Percentiles rank a stretch among this genome's conserved stretches.
Evolutionary conservation across 2,329 filamentous ascomycete species (phyloP).

Genomic region (Calonectria naviculata): DNA sequence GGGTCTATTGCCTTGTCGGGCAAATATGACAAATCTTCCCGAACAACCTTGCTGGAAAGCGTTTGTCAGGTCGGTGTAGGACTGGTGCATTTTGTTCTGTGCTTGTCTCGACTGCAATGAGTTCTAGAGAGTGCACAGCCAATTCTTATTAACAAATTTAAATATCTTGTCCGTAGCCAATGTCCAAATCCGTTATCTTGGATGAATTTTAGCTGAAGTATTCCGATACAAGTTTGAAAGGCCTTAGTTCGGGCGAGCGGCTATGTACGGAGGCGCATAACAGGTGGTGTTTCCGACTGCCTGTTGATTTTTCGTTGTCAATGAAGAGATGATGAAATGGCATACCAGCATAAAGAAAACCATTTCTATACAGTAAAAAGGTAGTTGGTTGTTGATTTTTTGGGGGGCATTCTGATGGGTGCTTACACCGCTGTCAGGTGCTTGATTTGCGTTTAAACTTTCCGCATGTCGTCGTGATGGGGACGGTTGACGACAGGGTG

Average conservation of each 20-base stretch:
- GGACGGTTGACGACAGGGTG: constrained; percentile 28
- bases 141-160: too few species aligned
- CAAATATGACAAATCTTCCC: constrained; percentile 64
- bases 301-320: neutral
- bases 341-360: constrained; percentile 42
- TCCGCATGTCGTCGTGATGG: neutral
- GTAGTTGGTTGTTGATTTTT: neutral
- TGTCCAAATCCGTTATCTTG: constrained; percentile 58
- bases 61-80: constrained; percentile 56
- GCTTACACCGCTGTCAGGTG: neutral
- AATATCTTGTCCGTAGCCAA: too few species aligned
- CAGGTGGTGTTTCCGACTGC: constrained; percentile 63
- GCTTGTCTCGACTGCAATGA: constrained; percentile 68
- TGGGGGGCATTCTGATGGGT: neutral
- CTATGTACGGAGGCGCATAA: constrained; percentile 67
- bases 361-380: too few species aligned
- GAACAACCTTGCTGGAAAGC: constrained; percentile 61
- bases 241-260: constrained; percentile 68
- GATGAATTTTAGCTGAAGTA: constrained; percentile 59
- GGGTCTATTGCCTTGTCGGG: constrained; percentile 62
- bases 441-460: constrained; percentile 6
- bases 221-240: constrained; percentile 64
- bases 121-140: constrained; percentile 60
- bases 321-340: neutral
- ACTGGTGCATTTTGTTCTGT: constrained; percentile 66